Conservation (phyloP, 129 eudicot species). For the Helianthus annuus region DNA sequence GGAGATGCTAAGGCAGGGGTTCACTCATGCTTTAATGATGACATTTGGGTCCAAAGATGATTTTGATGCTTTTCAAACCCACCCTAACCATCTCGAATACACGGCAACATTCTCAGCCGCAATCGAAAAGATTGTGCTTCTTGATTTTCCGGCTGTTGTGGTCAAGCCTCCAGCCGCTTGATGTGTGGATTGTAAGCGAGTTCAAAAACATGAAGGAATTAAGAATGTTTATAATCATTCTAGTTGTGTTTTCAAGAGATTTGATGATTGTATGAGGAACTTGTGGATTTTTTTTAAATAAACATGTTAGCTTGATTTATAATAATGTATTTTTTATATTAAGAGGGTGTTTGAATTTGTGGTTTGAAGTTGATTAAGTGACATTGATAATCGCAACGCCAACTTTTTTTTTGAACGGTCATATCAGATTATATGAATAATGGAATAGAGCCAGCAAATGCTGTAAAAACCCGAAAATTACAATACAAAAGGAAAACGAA, state of each 20-base stretch:
- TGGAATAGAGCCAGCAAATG: no score
- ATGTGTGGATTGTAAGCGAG: slow-evolving; percentile 6
- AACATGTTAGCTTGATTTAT: slow-evolving; percentile 21
- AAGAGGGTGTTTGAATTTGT: neutral
- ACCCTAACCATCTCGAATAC: slow-evolving; percentile 69
- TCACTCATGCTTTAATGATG: slow-evolving; percentile 87
- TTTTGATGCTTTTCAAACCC: slow-evolving; percentile 50
- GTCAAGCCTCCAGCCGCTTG: slow-evolving; percentile 48
- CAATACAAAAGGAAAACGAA: no score
- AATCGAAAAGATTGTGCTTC: slow-evolving; percentile 73
- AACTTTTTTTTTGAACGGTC: no score
- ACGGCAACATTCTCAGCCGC: slow-evolving; percentile 63
- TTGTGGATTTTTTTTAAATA: slow-evolving; percentile 19
- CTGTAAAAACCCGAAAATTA: no score
- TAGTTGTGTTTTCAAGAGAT: slow-evolving; percentile 17
- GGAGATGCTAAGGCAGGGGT: slow-evolving; percentile 87
- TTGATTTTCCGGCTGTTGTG: slow-evolving; percentile 73
- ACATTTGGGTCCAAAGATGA: slow-evolving; percentile 82
- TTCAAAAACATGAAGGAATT: neutral
- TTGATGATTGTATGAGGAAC: slow-evolving; percentile 26
- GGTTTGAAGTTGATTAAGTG: neutral
- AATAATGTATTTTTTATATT: slow-evolving; percentile 20
- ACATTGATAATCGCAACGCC: neutral
- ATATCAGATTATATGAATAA: no score
- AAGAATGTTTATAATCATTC: slow-evolving; percentile 1